Evolutionary conservation across 768 basidiomycete species (phyloP).

Genomic region (Agrocybe chaxingu): DNA sequence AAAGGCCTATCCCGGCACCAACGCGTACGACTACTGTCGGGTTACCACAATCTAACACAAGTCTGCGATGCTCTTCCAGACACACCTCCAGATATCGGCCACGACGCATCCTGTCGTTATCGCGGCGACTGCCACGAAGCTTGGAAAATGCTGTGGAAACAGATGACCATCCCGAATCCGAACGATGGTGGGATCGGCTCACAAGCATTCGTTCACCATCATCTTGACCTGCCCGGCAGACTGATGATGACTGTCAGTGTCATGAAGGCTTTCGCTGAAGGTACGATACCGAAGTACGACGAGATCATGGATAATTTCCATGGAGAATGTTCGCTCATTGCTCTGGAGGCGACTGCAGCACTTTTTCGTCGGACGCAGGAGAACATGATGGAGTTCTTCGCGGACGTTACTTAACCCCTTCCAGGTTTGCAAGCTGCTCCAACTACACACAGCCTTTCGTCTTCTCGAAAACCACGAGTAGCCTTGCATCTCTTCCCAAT

Average conservation of each 20-base stretch:
- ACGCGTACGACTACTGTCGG: constrained; percentile 48
- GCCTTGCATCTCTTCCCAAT: neutral
- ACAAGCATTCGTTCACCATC: constrained; percentile 3
- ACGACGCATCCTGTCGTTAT: constrained; percentile 37
- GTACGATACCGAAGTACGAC: constrained; percentile 1
- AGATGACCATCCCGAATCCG: constrained; percentile 14
- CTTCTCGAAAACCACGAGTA: neutral
- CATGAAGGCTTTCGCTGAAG: constrained; percentile 42
- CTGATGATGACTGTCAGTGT: constrained; percentile 46
- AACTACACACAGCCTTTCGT: neutral
- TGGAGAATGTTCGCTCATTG: neutral
- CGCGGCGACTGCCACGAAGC: constrained; percentile 41
- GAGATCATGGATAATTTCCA: neutral
- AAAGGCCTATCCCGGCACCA: constrained; percentile 43
- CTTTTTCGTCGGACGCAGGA: constrained; percentile 4
- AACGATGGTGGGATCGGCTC: neutral
- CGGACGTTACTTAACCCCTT: constrained; percentile 6
- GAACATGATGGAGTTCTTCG: constrained; percentile 12
- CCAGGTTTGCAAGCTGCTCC: neutral
- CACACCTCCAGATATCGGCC: constrained; percentile 39
- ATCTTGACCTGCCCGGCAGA: constrained; percentile 38
- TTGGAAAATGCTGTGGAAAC: constrained; percentile 44
- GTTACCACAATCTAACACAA: constrained; percentile 46
- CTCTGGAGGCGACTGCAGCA: constrained; percentile 5
- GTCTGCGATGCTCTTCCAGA: constrained; percentile 41